Evolutionary conservation across 2,329 filamentous ascomycete genomes (phyloP).

Genomic region (Aspergillus unguis): DNA sequence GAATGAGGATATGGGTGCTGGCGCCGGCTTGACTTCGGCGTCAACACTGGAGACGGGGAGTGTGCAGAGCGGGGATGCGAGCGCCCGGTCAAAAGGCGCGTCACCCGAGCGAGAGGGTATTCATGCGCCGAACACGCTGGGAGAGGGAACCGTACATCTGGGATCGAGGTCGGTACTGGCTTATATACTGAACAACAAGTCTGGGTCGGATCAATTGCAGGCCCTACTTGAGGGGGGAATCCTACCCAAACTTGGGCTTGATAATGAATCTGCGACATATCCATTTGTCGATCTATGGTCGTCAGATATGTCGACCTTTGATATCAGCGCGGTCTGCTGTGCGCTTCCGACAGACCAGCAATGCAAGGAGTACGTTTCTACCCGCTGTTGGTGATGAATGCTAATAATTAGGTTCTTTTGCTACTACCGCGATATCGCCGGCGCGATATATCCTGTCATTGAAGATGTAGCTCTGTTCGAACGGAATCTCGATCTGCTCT

Average conservation of each 20-base stretch:
- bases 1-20: conserved; percentile 24
- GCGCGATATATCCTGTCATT: conserved; percentile 60
- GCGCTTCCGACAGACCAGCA: conserved; percentile 58
- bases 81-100: conserved; percentile 30
- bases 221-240: conserved; percentile 60
- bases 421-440: conserved; percentile 57
- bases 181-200: conserved; percentile 55
- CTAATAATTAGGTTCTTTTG: conserved; percentile 49
- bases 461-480: conserved; percentile 56
- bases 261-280: conserved; percentile 63
- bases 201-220: conserved; percentile 48
- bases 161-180: conserved; percentile 61
- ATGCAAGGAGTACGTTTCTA: conserved; percentile 47
- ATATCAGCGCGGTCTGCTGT: conserved; percentile 57
- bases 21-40: conserved; percentile 5
- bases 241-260: conserved; percentile 59
- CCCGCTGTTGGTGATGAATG: background rate
- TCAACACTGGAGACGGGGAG: conserved; percentile 28
- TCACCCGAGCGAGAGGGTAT: conserved; percentile 53
- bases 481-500: conserved; percentile 51
- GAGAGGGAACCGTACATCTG: conserved; percentile 60
- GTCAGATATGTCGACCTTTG: conserved; percentile 56
- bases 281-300: conserved; percentile 65
- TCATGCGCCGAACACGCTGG: conserved; percentile 58
- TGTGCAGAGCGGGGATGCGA: conserved; percentile 30